A percentile compares a stretch with the other conserved stretches of the same genome.
Conservation (phyloP, 2,329 filamentous ascomycete species). For the Colletotrichum salicis region DNA sequence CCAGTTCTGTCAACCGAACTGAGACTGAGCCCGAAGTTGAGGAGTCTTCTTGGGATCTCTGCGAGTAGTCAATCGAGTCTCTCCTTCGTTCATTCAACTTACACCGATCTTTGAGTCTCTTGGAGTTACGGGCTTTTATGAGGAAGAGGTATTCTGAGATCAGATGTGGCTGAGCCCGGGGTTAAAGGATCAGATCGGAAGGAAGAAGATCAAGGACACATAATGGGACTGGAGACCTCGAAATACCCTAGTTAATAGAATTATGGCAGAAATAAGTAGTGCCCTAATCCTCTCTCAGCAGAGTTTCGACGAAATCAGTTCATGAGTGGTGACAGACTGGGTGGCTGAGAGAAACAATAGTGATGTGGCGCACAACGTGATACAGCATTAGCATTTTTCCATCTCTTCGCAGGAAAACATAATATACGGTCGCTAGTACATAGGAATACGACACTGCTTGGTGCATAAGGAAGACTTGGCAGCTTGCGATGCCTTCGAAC, state of each 20-base stretch:
- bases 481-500: background rate
- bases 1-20: background rate
- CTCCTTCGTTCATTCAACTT: background rate
- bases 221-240: background rate
- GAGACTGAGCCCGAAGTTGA: background rate
- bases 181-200: background rate
- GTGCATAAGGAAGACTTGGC: background rate
- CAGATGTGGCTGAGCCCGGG: background rate
- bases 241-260: background rate
- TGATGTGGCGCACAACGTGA: background rate
- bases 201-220: no score
- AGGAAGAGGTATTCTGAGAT: background rate
- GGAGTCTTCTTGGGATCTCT: background rate
- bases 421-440: background rate
- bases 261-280: background rate
- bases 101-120: background rate
- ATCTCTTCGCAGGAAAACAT: background rate
- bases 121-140: background rate
- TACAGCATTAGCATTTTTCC: background rate
- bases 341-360: background rate
- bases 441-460: background rate
- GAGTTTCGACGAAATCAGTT: background rate
- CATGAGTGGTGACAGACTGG: background rate
- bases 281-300: background rate
- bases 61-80: background rate